Percentiles rank a stretch among this genome's conserved stretches.
phyloP scores from a whole-genome alignment of 495 filamentous ascomycete genomes.

The Penicillium mononematosum region DNA sequence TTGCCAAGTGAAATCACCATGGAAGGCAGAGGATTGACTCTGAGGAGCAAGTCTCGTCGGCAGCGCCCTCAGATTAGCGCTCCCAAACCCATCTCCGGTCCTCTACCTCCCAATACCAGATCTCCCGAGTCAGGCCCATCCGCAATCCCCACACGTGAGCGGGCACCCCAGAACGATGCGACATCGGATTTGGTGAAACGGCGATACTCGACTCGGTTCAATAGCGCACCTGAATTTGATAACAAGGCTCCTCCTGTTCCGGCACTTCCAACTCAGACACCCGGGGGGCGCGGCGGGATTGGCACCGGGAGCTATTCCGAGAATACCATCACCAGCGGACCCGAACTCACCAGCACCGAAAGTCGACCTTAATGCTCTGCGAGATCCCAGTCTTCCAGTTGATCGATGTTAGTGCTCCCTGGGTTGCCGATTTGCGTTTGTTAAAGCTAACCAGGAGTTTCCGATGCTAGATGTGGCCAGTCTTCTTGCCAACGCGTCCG shows the following conservation, averaged over 20 bases:
- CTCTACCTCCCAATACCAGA: conserved; percentile 46
- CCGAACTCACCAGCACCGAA: conserved; percentile 42
- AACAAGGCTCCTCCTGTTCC: conserved; percentile 67
- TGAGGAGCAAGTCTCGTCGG: conserved; percentile 81
- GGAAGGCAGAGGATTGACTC: conserved; percentile 73
- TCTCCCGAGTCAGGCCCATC: conserved; percentile 26
- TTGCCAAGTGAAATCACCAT: conserved; percentile 21
- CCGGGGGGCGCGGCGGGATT: conserved; percentile 50
- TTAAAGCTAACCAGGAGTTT: conserved; percentile 3
- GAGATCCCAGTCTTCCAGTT: conserved; percentile 75
- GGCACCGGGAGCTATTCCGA: conserved; percentile 44
- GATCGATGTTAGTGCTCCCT: conserved; percentile 49
- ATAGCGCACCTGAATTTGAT: conserved; percentile 69
- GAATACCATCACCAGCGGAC: conserved; percentile 43
- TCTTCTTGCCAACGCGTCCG: conserved; percentile 86
- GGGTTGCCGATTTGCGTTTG: not conserved
- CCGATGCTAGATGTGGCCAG: conserved; percentile 62
- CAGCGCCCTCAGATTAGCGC: conserved; percentile 73
- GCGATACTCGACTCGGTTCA: conserved; percentile 89
- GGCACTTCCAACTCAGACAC: conserved; percentile 45
- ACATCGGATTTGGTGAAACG: conserved; percentile 93
- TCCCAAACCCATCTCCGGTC: conserved; percentile 75
- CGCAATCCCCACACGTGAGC: conserved; percentile 34
- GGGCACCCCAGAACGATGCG: conserved; percentile 43
- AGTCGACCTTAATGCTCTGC: conserved; percentile 69